Percentiles rank a stretch among this genome's conserved stretches.
phyloP scores from a whole-genome alignment of 2,329 filamentous ascomycete species.

The Endothia cerciana region DNA sequence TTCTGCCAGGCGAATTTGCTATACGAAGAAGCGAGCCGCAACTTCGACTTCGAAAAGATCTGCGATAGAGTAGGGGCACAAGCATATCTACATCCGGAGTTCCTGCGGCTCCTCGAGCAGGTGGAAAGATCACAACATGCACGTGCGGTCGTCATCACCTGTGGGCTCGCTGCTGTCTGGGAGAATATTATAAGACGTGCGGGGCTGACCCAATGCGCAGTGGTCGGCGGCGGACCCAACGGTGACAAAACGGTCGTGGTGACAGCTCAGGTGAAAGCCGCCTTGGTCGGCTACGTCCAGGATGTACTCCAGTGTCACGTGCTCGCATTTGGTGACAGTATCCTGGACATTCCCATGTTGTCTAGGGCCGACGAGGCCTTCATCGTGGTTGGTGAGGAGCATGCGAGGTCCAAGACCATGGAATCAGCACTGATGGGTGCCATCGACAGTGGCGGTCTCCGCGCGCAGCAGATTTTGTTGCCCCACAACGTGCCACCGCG shows the following conservation, averaged over 20 bases:
- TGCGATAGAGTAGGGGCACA: neutral
- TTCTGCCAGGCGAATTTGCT: conserved; percentile 1
- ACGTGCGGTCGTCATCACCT: neutral
- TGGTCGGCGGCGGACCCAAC: neutral
- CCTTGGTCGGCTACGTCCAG: neutral
- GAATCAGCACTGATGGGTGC: conserved; percentile 36
- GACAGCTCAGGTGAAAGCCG: neutral
- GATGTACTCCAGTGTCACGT: neutral
- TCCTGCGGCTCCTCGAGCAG: neutral
- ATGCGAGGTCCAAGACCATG: conserved; percentile 55
- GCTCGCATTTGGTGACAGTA: conserved; percentile 62
- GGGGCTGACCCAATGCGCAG: neutral
- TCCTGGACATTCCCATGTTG: conserved; percentile 62
- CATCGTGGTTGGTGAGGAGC: conserved; percentile 56
- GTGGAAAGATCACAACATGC: neutral
- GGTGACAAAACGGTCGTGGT: neutral
- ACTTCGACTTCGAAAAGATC: neutral
- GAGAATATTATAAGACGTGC: neutral
- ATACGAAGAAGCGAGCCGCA: neutral
- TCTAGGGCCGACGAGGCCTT: conserved; percentile 54
- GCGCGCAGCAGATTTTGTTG: conserved; percentile 52
- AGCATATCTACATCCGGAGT: neutral
- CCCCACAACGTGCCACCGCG: conserved; percentile 44
- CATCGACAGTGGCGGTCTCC: conserved; percentile 38
- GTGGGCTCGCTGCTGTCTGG: conserved; percentile 1